Evolutionary conservation across 1,139 yeast genomes (phyloP).

Genomic region (Magnusiomyces fungicola): DNA sequence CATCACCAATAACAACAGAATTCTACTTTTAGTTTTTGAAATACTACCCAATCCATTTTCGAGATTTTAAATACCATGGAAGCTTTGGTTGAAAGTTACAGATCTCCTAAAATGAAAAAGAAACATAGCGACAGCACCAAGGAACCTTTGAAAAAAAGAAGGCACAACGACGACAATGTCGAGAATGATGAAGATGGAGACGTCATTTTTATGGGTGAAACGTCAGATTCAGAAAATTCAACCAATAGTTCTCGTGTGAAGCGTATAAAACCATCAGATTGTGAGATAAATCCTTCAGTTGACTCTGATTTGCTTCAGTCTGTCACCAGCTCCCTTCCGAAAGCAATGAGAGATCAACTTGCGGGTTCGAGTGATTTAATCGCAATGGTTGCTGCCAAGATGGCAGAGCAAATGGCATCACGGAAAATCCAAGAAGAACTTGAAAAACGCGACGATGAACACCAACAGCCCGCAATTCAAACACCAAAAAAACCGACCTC

Average conservation of each 20-base stretch:
- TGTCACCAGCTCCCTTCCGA: slow-evolving; percentile 5
- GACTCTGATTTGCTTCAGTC: neutral
- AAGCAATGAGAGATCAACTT: slow-evolving; percentile 5
- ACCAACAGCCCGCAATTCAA: neutral
- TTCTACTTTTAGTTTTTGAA: no score
- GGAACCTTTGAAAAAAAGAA: neutral
- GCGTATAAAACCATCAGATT: neutral
- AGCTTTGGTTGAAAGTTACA: neutral
- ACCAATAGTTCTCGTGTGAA: no score
- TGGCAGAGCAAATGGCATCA: slow-evolving; percentile 14
- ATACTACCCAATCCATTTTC: no score
- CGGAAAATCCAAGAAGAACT: slow-evolving; percentile 6
- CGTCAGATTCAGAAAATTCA: no score
- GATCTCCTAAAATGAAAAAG: neutral
- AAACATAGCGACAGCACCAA: neutral
- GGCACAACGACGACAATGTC: neutral
- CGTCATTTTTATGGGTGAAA: no score
- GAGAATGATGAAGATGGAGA: neutral
- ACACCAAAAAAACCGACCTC: neutral
- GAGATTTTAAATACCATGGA: neutral
- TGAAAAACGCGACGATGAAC: neutral
- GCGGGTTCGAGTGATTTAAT: slow-evolving; percentile 8
- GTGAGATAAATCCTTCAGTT: neutral
- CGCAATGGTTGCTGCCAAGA: slow-evolving; percentile 10
- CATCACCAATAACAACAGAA: no score